These are phyloP conservation scores for Candida mattraensis DNA, from an alignment of 805 yeast genomes.

Conservation along the genomic window DNA sequence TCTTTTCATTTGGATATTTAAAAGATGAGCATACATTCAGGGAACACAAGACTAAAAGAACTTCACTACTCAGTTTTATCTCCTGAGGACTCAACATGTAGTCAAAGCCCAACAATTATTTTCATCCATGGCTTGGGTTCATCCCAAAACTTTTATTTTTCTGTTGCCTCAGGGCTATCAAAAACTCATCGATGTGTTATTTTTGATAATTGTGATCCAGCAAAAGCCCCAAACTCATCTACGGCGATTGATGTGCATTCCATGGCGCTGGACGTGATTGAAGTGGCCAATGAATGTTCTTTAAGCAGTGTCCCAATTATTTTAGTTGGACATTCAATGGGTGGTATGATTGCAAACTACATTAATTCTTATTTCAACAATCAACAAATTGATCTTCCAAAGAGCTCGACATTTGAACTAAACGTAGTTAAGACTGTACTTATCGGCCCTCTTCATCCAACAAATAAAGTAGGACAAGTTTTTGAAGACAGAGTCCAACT, in stretches of 20 bases:
- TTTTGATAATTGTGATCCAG: slow-evolving; percentile 17
- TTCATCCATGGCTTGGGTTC: slow-evolving; percentile 21
- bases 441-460: slow-evolving; percentile 19
- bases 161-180: slow-evolving; percentile 10
- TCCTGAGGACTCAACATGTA: background rate
- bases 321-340: slow-evolving; percentile 20
- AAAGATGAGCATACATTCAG: too few relatives aligned
- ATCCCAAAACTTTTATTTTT: slow-evolving; percentile 16
- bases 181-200: slow-evolving; percentile 11
- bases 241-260: slow-evolving; percentile 3
- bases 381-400: slow-evolving; percentile 1
- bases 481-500: slow-evolving; percentile 8
- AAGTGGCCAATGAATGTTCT: slow-evolving; percentile 13
- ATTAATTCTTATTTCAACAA: slow-evolving; percentile 9
- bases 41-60: background rate
- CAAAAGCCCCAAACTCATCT: slow-evolving; percentile 5
- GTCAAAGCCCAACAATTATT: slow-evolving; percentile 9
- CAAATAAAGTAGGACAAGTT: slow-evolving; percentile 6
- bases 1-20: too few relatives aligned
- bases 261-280: slow-evolving; percentile 16
- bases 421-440: slow-evolving; percentile 10
- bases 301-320: slow-evolving; percentile 9
- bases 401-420: slow-evolving; percentile 3
- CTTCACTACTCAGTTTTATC: slow-evolving; percentile 1
- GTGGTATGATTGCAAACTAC: slow-evolving; percentile 18